These are phyloP conservation scores for Kodamaea hsintzibuensis DNA, from an alignment of 805 yeast species.

Conservation along the genomic window DNA sequence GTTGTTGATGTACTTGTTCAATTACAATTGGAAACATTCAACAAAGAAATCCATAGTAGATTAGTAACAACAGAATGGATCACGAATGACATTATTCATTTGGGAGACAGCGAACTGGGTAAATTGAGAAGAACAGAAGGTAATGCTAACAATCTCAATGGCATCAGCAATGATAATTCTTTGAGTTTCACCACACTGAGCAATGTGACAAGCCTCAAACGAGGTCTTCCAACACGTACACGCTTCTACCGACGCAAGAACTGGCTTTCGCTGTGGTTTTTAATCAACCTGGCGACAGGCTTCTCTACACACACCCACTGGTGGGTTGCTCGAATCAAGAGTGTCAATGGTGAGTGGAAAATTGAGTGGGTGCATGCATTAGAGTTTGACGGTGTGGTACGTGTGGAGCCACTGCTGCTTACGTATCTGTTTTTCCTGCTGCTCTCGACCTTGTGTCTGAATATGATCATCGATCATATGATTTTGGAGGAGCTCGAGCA, in stretches of 20 bases:
- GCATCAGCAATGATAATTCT: too few relatives aligned
- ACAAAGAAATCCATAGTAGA: conserved; percentile 53
- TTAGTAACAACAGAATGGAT: conserved; percentile 72
- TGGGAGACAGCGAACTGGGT: conserved; percentile 48
- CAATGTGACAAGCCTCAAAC: not conserved
- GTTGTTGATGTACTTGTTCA: conserved; percentile 41
- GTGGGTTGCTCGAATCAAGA: conserved; percentile 55
- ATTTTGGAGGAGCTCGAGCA: conserved; percentile 49
- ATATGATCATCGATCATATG: conserved; percentile 51
- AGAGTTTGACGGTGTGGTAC: not conserved
- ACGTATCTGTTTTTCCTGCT: conserved; percentile 37
- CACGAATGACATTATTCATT: conserved; percentile 51
- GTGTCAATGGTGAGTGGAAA: conserved; percentile 54
- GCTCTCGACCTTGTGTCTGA: conserved; percentile 46
- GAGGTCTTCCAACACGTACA: not conserved
- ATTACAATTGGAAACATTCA: conserved; percentile 50
- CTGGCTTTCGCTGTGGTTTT: conserved; percentile 61
- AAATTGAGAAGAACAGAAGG: conserved; percentile 30
- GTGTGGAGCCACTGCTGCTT: conserved; percentile 17
- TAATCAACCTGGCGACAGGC: conserved; percentile 42
- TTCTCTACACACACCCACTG: conserved; percentile 40
- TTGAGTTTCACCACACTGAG: too few relatives aligned
- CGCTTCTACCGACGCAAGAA: conserved; percentile 49
- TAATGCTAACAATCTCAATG: too few relatives aligned
- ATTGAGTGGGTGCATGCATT: conserved; percentile 48